Percentiles rank a stretch among this genome's conserved stretches.
Conservation (phyloP, 2,329 filamentous ascomycete species). For the Cytospora piceae region DNA sequence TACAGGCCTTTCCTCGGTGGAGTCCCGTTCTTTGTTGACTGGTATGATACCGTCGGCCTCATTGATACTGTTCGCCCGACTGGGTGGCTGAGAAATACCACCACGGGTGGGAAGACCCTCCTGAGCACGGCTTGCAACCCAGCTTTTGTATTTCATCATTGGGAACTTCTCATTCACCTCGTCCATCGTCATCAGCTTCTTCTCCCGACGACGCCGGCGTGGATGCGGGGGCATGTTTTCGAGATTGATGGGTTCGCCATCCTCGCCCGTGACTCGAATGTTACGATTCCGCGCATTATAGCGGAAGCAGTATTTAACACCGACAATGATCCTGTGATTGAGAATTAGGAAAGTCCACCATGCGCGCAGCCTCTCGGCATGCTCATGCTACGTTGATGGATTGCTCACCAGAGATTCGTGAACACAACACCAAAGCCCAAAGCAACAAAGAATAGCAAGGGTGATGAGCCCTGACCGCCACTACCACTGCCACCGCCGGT, state of each 20-base stretch:
- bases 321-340: constrained; percentile 87
- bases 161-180: constrained; percentile 98
- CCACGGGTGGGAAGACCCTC: constrained; percentile 83
- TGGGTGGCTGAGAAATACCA: constrained; percentile 76
- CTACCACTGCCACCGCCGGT: constrained; percentile 29
- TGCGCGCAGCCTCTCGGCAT: background rate
- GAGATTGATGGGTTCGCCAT: constrained; percentile 87
- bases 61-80: constrained; percentile 73
- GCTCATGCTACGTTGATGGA: constrained; percentile 2
- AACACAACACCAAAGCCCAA: constrained; percentile 98
- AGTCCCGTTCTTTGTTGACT: constrained; percentile 51
- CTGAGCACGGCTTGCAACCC: constrained; percentile 81
- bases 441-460: constrained; percentile 89
- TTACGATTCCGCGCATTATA: constrained; percentile 94
- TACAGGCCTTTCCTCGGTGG: constrained; percentile 46
- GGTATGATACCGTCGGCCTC: constrained; percentile 63
- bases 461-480: constrained; percentile 55
- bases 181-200: constrained; percentile 99
- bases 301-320: constrained; percentile 98
- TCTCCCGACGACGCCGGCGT: constrained; percentile 84
- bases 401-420: constrained; percentile 92
- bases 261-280: constrained; percentile 70
- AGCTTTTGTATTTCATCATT: constrained; percentile 93
- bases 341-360: constrained; percentile 34
- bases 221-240: constrained; percentile 83